These are phyloP conservation scores for Cyberlindnera japonica DNA, from an alignment of 805 yeast species.

Conservation along the genomic window DNA sequence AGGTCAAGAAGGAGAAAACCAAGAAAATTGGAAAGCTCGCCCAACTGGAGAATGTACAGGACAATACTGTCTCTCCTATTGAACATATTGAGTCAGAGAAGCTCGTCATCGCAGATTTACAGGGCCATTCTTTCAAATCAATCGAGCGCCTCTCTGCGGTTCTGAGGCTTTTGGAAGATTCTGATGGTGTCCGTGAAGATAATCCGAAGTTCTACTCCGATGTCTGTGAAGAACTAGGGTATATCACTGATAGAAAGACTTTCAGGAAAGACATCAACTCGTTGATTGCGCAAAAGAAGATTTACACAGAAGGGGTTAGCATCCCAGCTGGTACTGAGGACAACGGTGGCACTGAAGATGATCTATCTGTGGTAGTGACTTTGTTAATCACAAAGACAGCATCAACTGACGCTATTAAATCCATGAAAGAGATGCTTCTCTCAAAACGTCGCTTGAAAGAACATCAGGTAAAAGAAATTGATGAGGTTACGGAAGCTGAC, in stretches of 20 bases:
- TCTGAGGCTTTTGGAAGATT: slow-evolving; percentile 38
- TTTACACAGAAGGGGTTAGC: slow-evolving; percentile 23
- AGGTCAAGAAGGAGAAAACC: slow-evolving; percentile 12
- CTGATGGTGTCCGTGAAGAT: slow-evolving; percentile 42
- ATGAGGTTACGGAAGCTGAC: slow-evolving; percentile 20
- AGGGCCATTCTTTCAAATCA: slow-evolving; percentile 41
- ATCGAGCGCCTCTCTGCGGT: slow-evolving; percentile 42
- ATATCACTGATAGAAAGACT: slow-evolving; percentile 54
- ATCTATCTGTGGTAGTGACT: neutral
- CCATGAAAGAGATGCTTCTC: slow-evolving; percentile 1
- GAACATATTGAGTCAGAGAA: slow-evolving; percentile 6
- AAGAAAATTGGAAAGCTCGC: slow-evolving; percentile 1
- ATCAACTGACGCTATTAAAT: slow-evolving; percentile 3
- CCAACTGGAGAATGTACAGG: neutral
- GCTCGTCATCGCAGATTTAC: slow-evolving; percentile 30
- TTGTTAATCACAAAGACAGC: slow-evolving; percentile 29
- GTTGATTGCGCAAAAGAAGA: slow-evolving; percentile 32
- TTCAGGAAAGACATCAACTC: slow-evolving; percentile 39
- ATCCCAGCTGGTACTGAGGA: slow-evolving; percentile 22
- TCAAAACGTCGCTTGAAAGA: slow-evolving; percentile 1
- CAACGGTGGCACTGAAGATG: neutral
- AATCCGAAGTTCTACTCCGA: slow-evolving; percentile 6
- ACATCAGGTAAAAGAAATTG: slow-evolving; percentile 1
- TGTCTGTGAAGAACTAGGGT: slow-evolving; percentile 40
- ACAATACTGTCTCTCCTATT: neutral